Evolutionary conservation across 768 basidiomycete genomes (phyloP).

Genomic region (Flagelloscypha sp.): DNA sequence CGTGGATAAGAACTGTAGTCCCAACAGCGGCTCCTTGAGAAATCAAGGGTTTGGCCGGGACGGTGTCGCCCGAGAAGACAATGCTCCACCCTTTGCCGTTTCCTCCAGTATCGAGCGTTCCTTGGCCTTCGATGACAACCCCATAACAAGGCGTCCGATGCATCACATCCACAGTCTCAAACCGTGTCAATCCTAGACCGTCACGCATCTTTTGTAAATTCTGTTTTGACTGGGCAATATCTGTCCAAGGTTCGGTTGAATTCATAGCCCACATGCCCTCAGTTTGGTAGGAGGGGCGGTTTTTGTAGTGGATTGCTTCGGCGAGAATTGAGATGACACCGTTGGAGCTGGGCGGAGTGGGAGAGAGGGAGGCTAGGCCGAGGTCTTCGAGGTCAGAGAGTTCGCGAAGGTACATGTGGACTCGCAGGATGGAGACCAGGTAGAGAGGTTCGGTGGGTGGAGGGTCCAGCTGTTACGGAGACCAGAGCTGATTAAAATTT

Average conservation of each 20-base stretch:
- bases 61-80: conserved; percentile 83
- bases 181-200: conserved; percentile 46
- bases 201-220: conserved; percentile 38
- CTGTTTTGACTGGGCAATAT: conserved; percentile 27
- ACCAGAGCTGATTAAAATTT: conserved; percentile 2
- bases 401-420: conserved; percentile 67
- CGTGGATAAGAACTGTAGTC: conserved; percentile 85
- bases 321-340: conserved; percentile 50
- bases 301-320: conserved; percentile 45
- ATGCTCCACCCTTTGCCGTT: conserved; percentile 35
- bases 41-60: conserved; percentile 62
- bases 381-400: conserved; percentile 62
- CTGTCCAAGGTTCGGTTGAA: conserved; percentile 38
- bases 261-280: conserved; percentile 35
- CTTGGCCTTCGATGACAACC: conserved; percentile 49
- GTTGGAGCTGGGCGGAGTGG: conserved; percentile 32
- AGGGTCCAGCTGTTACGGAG: conserved; percentile 50
- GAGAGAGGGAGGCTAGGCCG: conserved; percentile 49
- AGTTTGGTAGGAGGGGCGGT: conserved; percentile 26
- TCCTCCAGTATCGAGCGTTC: conserved; percentile 78
- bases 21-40: conserved; percentile 41
- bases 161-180: conserved; percentile 62
- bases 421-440: conserved; percentile 50
- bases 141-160: conserved; percentile 75
- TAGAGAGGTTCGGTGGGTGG: conserved; percentile 57